Base-by-base conservation (phyloP, 148 eudicot species). In the Rhododendron simsii region DNA sequence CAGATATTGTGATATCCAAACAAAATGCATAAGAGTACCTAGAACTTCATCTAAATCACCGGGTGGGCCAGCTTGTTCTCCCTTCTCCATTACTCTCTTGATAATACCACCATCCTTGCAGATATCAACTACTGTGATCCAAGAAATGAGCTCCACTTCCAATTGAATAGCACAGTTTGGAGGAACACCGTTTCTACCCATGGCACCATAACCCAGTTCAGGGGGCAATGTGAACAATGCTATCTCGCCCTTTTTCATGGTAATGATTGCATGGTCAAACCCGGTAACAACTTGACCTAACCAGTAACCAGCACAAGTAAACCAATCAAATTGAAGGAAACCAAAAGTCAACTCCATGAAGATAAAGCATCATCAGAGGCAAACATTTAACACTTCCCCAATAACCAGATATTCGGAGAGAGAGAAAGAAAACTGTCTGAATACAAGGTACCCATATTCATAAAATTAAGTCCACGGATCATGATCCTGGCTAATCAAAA, bases 71-170 rank as follows among this genome's bases (percentile, higher is more conserved):
- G 85, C 86, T 21, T 87, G 90, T 86, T 88, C 91, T 81, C 93
- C 91, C 84, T 87, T 90, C 88, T 87, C 88, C 84, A 92, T 48
- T 18, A 94, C 83, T 61, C 88, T 90, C 91, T 94, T 94, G 71
- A 92, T 83, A 76, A 94, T 89, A n/a, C 94, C 94, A 85, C 94
- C 96, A 92, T 94, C 96, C 89, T 87, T 92, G 89, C 91, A 92
- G 79, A 92, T 82, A 89, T 92, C 96, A 76, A 89, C 89, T 33
- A 94, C 90, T 28, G 85, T 88, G 78, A 92, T 92, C 94, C 94
- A 94, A 61, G 93, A 92, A 69, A 91, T 45, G 45, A 94, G 91
- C 78, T 92, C 94, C 37, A 91, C 93, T 85, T 91, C 91, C 88
- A 90, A 88, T 87, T 89, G 94, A 86, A 91, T 69, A 81, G 80